Evolutionary conservation across 331 rosid genomes (phyloP), one percentile per base, ranked within the genome.

Genomic region (Rosa hybrid): DNA sequence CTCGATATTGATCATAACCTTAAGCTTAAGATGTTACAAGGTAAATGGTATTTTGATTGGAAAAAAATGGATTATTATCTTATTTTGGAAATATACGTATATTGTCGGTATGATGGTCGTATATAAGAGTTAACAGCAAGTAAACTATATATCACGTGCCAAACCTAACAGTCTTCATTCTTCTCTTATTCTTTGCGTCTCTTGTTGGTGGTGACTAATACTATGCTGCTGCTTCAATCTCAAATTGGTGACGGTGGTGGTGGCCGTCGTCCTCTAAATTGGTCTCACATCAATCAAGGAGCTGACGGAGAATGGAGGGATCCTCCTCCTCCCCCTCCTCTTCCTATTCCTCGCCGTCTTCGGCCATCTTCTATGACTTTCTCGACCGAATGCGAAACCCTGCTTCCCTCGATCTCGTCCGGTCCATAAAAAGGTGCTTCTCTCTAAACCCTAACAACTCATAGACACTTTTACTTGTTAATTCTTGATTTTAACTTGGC

Each of bases 301-400:
- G 27, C 38, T 20, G 20, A 59, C n/a, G 23, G n/a, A 76, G 83
- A 80, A 84, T 86, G 89, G 94, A 92, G 74, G 83, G 81, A 41
- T 72, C 74, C 18, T 73, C 85, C 0, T 16, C 77, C 27, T 49
- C 85, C 0, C 3, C 88, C 21, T 50, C 85, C 0, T 16, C 77
- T 25, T 49, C 85, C 0, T 5, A 39, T 6, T 74, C 86, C 27
- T 56, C 82, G 8, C 77, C 87, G 6, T 74, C 84, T 53, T 83
- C 88, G 12, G 78, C 81, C 30, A 77, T 87, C 20, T 89, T 90
- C 86, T 87, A 80, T 27, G 97, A 86, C 82, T 92, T 89, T 82
- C 93, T 92, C 50, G 83, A 90, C 71, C 97, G 95, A 42, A 90
- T 92, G 97, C 88, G 95, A 73, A 90, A 92, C 79, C 97, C 93